Evolutionary conservation across 352 stramenopile species (phyloP).

Genomic region (Phytopythium oedochilum): DNA sequence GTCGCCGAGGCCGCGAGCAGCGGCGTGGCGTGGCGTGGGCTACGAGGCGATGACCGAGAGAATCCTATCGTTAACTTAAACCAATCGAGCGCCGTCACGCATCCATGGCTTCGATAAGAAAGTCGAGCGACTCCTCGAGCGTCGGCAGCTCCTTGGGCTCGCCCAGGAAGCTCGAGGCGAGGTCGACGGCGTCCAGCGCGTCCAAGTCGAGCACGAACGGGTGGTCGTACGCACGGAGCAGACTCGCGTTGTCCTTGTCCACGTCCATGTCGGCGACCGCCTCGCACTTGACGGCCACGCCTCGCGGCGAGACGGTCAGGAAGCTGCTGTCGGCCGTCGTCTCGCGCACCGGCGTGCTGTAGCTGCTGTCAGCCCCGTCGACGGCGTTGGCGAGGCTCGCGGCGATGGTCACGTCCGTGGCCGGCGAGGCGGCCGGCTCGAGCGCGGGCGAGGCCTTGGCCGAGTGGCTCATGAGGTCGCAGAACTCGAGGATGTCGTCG

Average conservation of each 20-base stretch:
- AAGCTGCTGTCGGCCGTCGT: background rate
- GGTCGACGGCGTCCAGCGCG: background rate
- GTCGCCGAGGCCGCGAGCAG: background rate
- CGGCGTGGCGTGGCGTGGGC: too few species aligned
- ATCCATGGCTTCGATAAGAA: constrained; percentile 46
- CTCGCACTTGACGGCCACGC: background rate
- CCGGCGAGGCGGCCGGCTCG: constrained; percentile 17
- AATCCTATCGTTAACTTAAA: background rate
- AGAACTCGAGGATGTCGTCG: constrained; percentile 41
- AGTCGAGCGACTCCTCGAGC: constrained; percentile 50
- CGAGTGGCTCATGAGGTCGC: constrained; percentile 26
- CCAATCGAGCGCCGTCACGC: background rate
- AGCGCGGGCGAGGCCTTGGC: constrained; percentile 7
- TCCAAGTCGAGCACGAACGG: constrained; percentile 7
- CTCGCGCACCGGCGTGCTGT: constrained; percentile 1
- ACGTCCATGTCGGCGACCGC: background rate
- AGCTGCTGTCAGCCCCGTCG: background rate
- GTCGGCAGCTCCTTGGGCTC: constrained; percentile 26
- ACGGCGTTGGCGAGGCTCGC: background rate
- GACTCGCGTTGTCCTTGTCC: background rate
- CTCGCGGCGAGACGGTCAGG: background rate
- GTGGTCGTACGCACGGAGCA: background rate
- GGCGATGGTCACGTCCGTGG: background rate
- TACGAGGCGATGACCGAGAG: too few species aligned
- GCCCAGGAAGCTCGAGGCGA: background rate